Evolutionary conservation across 495 filamentous ascomycete genomes (phyloP).

Genomic region (Trichoderma orchidacearum): DNA sequence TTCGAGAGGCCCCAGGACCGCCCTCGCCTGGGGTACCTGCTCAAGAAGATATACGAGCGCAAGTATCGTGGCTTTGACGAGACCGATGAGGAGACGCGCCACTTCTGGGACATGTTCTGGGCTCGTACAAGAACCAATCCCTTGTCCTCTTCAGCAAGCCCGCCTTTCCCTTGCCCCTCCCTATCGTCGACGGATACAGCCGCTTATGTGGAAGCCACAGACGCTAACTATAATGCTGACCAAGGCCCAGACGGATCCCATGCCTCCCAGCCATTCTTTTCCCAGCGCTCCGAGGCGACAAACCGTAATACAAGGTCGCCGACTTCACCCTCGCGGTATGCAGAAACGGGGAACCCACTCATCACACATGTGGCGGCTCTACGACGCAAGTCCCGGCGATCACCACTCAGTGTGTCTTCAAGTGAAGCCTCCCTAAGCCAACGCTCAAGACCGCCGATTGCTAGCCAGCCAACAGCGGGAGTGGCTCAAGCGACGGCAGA

Average conservation of each 20-base stretch:
- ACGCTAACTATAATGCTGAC: too few species aligned
- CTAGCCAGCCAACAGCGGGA: too few species aligned
- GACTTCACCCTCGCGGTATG: not conserved
- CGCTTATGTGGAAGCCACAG: too few species aligned
- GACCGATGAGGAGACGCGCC: not conserved
- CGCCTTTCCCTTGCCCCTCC: not conserved
- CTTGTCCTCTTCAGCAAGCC: too few species aligned
- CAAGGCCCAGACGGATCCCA: too few species aligned
- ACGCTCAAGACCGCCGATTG: not conserved
- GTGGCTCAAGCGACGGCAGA: not conserved
- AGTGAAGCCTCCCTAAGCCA: not conserved
- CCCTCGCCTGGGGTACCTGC: not conserved
- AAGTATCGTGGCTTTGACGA: not conserved
- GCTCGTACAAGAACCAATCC: not conserved
- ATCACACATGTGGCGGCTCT: not conserved
- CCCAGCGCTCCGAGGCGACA: too few species aligned
- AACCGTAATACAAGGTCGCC: too few species aligned
- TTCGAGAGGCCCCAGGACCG: not conserved
- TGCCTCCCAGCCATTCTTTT: too few species aligned
- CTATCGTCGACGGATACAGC: not conserved
- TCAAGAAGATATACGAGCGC: not conserved
- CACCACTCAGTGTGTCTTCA: not conserved
- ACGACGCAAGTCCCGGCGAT: not conserved
- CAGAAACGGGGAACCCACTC: not conserved
- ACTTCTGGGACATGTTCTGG: not conserved